Evolutionary conservation across 768 basidiomycete species (phyloP).

Genomic region (Lentinula edodes): DNA sequence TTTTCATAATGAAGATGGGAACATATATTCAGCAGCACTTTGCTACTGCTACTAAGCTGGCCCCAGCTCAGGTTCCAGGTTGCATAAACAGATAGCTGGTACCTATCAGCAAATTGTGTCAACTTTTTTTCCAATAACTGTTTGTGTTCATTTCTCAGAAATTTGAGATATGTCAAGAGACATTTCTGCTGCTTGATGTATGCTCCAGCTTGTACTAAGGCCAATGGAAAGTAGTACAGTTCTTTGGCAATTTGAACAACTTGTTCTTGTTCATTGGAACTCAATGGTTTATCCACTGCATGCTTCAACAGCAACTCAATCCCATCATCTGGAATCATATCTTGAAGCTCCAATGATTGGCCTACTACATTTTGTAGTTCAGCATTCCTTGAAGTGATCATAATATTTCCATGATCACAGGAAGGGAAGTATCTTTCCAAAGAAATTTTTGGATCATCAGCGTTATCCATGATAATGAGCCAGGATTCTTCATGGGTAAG

Average conservation of each 20-base stretch:
- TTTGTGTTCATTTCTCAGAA: neutral
- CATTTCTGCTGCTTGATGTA: neutral
- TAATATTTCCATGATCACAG: conserved; percentile 8
- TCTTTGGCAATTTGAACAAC: neutral
- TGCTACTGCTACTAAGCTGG: neutral
- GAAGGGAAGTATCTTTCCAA: neutral
- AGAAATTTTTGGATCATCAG: conserved; percentile 5
- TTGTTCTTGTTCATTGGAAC: neutral
- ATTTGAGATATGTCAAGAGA: neutral
- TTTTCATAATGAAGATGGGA: neutral
- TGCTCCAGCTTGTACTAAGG: neutral
- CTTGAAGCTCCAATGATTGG: neutral
- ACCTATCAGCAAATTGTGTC: neutral
- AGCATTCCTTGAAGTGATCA: conserved; percentile 7
- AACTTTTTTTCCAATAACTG: neutral
- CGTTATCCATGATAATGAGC: conserved; percentile 9
- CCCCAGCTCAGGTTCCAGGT: neutral
- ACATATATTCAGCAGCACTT: neutral
- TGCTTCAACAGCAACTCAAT: neutral
- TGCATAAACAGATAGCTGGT: neutral
- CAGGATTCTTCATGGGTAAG: conserved; percentile 2
- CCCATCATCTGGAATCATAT: neutral
- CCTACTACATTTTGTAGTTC: neutral
- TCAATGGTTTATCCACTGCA: neutral
- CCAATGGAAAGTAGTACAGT: conserved; percentile 1